Evolutionary conservation across 768 basidiomycete genomes (phyloP).

Genomic region (Pisolithus albus): DNA sequence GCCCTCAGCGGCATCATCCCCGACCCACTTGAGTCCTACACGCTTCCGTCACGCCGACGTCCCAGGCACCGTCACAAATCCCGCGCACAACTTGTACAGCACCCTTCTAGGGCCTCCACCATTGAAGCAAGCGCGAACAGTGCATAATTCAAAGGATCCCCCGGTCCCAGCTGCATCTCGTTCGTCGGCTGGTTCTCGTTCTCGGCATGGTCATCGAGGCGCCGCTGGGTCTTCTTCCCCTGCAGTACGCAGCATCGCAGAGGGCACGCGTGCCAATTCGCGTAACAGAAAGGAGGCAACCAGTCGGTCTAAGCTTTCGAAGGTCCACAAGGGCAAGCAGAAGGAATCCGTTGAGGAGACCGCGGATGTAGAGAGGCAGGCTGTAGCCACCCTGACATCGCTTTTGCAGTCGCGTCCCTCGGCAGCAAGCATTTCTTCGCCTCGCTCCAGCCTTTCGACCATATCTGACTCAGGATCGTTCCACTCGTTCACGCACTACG

Average conservation of each 20-base stretch:
- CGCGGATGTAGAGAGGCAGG: constrained; percentile 68
- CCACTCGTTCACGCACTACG: constrained; percentile 57
- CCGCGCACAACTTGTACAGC: constrained; percentile 57
- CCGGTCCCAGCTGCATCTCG: constrained; percentile 46
- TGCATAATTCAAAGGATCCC: constrained; percentile 66
- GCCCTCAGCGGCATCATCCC: constrained; percentile 21
- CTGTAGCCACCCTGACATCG: constrained; percentile 72
- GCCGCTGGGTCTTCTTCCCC: neutral
- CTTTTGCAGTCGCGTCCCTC: constrained; percentile 61
- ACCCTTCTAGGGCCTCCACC: constrained; percentile 76
- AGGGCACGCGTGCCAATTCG: constrained; percentile 40
- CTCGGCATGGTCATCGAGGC: constrained; percentile 16
- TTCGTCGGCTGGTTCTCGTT: constrained; percentile 28
- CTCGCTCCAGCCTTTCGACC: constrained; percentile 63
- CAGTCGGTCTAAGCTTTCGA: constrained; percentile 28
- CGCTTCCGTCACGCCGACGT: constrained; percentile 37
- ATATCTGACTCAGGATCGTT: constrained; percentile 60
- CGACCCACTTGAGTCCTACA: constrained; percentile 19
- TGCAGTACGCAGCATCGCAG: constrained; percentile 38
- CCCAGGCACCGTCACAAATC: constrained; percentile 33
- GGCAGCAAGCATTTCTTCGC: constrained; percentile 56
- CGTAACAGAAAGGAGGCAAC: constrained; percentile 37
- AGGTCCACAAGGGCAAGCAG: constrained; percentile 44
- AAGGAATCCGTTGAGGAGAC: constrained; percentile 32
- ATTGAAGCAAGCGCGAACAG: constrained; percentile 69